Conservation (phyloP, 225 moss, liverwort and hornwort species). For the Physcomitrium patens region DNA sequence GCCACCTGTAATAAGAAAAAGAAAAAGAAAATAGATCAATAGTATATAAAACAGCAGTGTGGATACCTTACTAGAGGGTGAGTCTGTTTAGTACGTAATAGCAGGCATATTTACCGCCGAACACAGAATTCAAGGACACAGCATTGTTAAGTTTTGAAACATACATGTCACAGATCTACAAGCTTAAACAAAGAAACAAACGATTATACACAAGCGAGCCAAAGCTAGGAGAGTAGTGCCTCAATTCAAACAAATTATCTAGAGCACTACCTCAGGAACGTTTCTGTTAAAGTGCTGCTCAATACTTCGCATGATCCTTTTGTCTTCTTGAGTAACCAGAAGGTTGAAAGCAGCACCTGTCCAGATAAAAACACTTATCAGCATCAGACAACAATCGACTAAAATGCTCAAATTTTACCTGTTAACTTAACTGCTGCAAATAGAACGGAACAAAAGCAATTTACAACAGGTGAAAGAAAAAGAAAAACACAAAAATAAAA, state of each 20-base stretch:
- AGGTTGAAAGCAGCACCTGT: constrained; percentile 83
- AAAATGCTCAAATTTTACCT: background rate
- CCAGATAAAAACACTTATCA: background rate
- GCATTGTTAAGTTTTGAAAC: too few species aligned
- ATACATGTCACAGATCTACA: too few species aligned
- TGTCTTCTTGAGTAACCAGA: constrained; percentile 53
- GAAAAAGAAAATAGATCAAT: background rate
- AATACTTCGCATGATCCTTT: constrained; percentile 50
- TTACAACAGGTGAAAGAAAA: too few species aligned
- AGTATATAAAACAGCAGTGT: background rate
- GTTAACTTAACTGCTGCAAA: background rate
- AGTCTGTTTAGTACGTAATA: too few species aligned
- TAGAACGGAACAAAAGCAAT: background rate
- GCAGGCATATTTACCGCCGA: background rate
- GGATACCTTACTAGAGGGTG: background rate
- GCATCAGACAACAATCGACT: background rate
- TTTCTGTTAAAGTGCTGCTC: constrained; percentile 58
- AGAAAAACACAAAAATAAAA: too few species aligned
- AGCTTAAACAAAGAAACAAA: too few species aligned
- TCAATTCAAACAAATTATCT: background rate
- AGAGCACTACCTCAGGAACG: constrained; percentile 52
- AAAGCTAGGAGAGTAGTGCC: background rate
- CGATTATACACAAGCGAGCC: background rate
- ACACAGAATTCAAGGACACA: background rate
- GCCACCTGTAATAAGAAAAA: constrained; percentile 38